A percentile compares a stretch with the other conserved stretches of the same genome.
Conservation (phyloP, 305 asterid species). For the Fraxinus baroniana region DNA sequence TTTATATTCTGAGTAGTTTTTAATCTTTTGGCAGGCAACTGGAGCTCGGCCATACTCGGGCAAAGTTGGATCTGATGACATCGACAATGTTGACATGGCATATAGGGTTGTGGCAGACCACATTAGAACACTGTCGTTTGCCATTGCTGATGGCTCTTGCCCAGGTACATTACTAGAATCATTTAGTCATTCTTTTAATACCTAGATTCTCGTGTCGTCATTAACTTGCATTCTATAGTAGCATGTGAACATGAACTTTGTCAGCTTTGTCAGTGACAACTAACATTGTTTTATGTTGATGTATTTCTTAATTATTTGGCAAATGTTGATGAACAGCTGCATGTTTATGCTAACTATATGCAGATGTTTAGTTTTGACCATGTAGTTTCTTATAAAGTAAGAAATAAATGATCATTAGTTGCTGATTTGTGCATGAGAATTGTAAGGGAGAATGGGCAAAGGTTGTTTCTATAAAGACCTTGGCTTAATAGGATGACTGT, state of each 20-base stretch:
- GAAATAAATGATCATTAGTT: neutral
- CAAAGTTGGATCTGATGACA: conserved; percentile 82
- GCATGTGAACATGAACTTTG: conserved; percentile 1
- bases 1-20: conserved; percentile 21
- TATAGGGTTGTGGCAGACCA: conserved; percentile 98
- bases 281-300: neutral
- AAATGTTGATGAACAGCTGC: neutral
- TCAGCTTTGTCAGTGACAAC: neutral
- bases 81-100: conserved; percentile 86
- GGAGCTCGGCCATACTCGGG: conserved; percentile 77
- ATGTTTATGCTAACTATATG: neutral
- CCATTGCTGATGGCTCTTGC: conserved; percentile 97
- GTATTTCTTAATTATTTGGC: neutral
- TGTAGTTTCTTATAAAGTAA: neutral
- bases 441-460: neutral
- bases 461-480: neutral
- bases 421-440: neutral
- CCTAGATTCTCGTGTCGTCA: conserved; percentile 5
- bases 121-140: conserved; percentile 89
- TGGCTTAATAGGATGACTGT: neutral
- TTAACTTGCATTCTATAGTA: neutral
- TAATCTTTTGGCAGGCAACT: conserved; percentile 54
- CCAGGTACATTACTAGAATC: conserved; percentile 60
- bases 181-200: conserved; percentile 19
- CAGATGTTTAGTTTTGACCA: neutral